Base-by-base conservation (phyloP, 305 asterid species). In the Solanum hybrid region DNA sequence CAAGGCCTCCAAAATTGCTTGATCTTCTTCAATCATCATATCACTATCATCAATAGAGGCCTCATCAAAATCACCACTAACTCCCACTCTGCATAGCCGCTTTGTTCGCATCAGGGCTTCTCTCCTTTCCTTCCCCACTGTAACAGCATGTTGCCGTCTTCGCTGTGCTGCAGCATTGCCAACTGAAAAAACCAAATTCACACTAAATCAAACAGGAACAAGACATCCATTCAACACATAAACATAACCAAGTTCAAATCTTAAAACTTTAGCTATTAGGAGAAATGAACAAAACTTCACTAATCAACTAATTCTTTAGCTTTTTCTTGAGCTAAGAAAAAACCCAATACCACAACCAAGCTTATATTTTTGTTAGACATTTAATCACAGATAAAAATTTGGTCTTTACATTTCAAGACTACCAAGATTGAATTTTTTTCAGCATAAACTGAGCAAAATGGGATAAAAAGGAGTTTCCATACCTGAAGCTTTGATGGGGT, bases 61-160 rank as follows among this genome's bases (percentile, higher is more conserved):
- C 77, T 92, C 95, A 16, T 80, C 88, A 57, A 89, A 91, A 14
- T 93, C 97, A 18, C 91, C 92, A 91, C 91, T 93, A 87, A 97
- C 95, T 87, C 98, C 95, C 89, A 78, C 95, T 91, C 98, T 91
- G 92, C 99, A 97, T 69, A 97, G 92, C 79, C 99, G 98, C 92
- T 98, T 98, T 4, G 98, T 92, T 83, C 98, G 94, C 94, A 98
- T 94, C 92, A 97, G 89, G 11, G 98, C 95, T 90, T 98, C 99
- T 92, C 99, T 94, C 90, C 98, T 95, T 92, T 98, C 99, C 93
- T 96, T 98, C 14, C 95, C 97, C 79, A 97, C 95, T 22, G 92
- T 89, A 67, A 97, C 96, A 5, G 96, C 99, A 67, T 93, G 95
- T 77, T 96, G 97, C 86, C 98, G 92, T 91, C 99, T 96, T 92